Evolutionary conservation across 2,329 filamentous ascomycete species (phyloP).

Genomic region (Xylaria multiplex): DNA sequence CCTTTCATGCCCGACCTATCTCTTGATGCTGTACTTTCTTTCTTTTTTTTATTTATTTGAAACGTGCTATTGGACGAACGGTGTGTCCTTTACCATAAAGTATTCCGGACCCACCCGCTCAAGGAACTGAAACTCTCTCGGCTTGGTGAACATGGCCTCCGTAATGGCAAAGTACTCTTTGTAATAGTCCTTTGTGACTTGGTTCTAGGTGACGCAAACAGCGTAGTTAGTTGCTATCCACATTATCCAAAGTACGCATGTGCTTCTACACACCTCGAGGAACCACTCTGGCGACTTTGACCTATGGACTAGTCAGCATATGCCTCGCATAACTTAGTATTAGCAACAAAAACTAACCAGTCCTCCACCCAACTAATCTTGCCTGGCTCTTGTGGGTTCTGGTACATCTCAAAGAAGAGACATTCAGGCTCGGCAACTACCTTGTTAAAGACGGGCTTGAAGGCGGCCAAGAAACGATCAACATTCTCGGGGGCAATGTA

Average conservation of each 20-base stretch:
- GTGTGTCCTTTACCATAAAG: constrained; percentile 41
- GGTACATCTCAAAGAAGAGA: constrained; percentile 57
- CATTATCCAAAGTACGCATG: not conserved
- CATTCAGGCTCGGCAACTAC: constrained; percentile 56
- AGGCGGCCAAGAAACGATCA: constrained; percentile 43
- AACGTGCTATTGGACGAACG: constrained; percentile 24
- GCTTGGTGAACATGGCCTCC: constrained; percentile 54
- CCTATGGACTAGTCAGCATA: constrained; percentile 24
- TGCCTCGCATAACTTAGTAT: not conserved
- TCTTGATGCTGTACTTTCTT: not conserved
- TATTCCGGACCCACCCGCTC: constrained; percentile 43
- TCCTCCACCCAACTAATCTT: constrained; percentile 54
- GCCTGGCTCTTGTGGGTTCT: constrained; percentile 50
- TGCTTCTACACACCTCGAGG: constrained; percentile 31
- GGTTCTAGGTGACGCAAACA: constrained; percentile 40
- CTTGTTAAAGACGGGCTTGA: constrained; percentile 54
- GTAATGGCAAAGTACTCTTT: constrained; percentile 53
- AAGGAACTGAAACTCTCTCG: constrained; percentile 49
- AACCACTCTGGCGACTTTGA: constrained; percentile 48
- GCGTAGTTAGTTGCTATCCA: constrained; percentile 11
- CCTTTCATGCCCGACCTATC: not conserved
- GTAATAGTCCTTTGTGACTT: constrained; percentile 55
- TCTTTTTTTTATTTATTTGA: not conserved
- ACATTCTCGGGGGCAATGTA: constrained; percentile 44
- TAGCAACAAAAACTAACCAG: constrained; percentile 47